A percentile compares a stretch with the other conserved stretches of the same genome.
Conservation (phyloP, 1,284 basidiomycete genomes). For the Cryptococcus sp. region DNA sequence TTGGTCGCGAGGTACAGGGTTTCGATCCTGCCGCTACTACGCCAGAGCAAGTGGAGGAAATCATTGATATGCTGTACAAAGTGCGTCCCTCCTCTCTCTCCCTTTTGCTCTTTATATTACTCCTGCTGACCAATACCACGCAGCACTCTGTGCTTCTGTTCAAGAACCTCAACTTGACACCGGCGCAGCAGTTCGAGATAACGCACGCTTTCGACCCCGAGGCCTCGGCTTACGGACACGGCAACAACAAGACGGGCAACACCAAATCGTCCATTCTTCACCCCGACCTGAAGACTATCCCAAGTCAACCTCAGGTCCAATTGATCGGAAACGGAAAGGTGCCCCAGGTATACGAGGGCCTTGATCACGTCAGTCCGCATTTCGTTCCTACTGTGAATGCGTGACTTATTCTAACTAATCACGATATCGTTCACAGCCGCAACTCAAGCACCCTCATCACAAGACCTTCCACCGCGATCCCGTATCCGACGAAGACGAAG, state of each 20-base stretch:
- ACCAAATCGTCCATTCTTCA: constrained; percentile 75
- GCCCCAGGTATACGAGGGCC: constrained; percentile 70
- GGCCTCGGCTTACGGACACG: constrained; percentile 74
- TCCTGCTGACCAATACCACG: background rate
- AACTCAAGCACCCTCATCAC: constrained; percentile 75
- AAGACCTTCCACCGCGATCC: constrained; percentile 83
- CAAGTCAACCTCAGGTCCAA: constrained; percentile 79
- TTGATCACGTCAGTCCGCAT: constrained; percentile 60
- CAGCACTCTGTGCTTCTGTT: constrained; percentile 76
- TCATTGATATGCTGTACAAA: constrained; percentile 68
- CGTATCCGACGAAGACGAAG: constrained; percentile 75
- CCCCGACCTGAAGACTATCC: constrained; percentile 83
- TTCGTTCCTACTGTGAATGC: background rate
- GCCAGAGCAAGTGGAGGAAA: constrained; percentile 61
- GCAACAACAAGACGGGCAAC: constrained; percentile 75
- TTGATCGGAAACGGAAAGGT: constrained; percentile 77
- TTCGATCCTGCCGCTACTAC: constrained; percentile 62
- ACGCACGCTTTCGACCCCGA: constrained; percentile 78
- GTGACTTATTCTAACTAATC: background rate
- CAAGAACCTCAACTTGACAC: constrained; percentile 66
- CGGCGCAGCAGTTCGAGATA: constrained; percentile 78
- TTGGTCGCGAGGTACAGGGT: constrained; percentile 67
- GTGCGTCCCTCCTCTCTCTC: constrained; percentile 44
- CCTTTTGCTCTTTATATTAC: background rate
- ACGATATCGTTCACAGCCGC: constrained; percentile 33